Evolutionary conservation across 2,329 filamentous ascomycete genomes (phyloP), one percentile per base, ranked within the genome.

Genomic region (Colletotrichum echinochloae): DNA sequence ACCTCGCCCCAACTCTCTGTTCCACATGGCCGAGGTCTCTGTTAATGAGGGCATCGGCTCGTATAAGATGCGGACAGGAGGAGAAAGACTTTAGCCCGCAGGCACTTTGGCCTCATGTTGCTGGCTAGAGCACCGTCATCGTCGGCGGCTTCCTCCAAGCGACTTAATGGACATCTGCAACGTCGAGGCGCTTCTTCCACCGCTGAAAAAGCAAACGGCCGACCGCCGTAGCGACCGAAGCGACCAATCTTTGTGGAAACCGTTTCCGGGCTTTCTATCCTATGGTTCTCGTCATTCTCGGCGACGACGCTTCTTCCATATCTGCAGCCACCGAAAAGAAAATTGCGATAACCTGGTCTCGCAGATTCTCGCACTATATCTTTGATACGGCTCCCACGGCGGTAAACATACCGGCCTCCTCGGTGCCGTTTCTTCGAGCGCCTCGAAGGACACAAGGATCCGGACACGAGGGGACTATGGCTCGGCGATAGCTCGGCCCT

Each of bases 71-170:
- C 84, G 85, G 71, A 76, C 76, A 9, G 77, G 74, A 23, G 81
- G 82, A 8, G 78, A 74, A 2, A 77, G 75, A 1, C 69, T 81
- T 8, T 73, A 78, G 68, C 30, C 48, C 4, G 28, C 16, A 1
- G 12, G 26, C 9, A 23, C 28, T 39, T 33, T 7, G 14, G 26
- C 37, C 28, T 41, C 0, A 44, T 74, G 57, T 57, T 14, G 73
- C 74, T 3, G 85, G 84, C 23, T 78, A 86, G 70, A 80, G 83
- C 18, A 78, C 89, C 46, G 84, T 89, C 5, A 76, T 89, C 11
- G 83, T 76, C 2, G 87, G 88, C 2, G 77, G 90, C 3, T 77
- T 84, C 23, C 77, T 89, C 18, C 88, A 90, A 81, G 90, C n/a
- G 37, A 86, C 18, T 83, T 87, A 66, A 89, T 90, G 65, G 80